Percentiles rank a stretch among this genome's conserved stretches.
Evolutionary conservation across 1,284 basidiomycete genomes (phyloP).

Genomic region (Puccinia triticina): DNA sequence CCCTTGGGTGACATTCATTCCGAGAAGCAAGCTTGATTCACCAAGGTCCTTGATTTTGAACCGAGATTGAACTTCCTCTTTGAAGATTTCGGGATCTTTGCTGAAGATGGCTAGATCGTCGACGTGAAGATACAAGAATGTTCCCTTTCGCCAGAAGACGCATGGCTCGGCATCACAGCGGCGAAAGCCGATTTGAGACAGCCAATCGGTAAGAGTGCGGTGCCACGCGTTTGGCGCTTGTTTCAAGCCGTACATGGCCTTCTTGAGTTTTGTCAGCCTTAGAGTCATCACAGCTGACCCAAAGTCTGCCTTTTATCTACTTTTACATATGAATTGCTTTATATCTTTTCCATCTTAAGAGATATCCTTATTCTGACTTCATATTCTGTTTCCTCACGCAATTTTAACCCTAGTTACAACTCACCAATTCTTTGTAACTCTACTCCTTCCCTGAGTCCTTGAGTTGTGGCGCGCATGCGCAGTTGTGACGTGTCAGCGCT

Average conservation of each 20-base stretch:
- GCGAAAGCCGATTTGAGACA: not conserved
- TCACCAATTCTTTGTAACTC: too few species aligned
- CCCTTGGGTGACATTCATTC: constrained; percentile 2
- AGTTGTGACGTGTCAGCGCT: too few species aligned
- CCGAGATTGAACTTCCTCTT: not conserved
- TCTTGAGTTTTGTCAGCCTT: too few species aligned
- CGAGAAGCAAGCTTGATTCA: not conserved
- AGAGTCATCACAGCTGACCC: too few species aligned
- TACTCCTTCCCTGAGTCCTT: too few species aligned
- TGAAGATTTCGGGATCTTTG: constrained; percentile 11
- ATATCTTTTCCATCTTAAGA: too few species aligned
- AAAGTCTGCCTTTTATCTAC: too few species aligned
- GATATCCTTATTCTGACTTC: too few species aligned
- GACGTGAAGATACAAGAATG: constrained; percentile 6
- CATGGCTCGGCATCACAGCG: constrained; percentile 3
- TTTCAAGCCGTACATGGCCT: constrained; percentile 11
- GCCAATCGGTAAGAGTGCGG: not conserved
- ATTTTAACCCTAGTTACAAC: too few species aligned
- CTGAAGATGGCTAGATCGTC: constrained; percentile 4
- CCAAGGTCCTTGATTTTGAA: constrained; percentile 20
- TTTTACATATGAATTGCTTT: too few species aligned
- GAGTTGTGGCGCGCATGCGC: too few species aligned
- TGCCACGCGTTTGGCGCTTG: constrained; percentile 4
- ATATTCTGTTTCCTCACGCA: too few species aligned
- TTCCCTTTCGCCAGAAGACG: constrained; percentile 5